phyloP scores from a whole-genome alignment of 2,329 filamentous ascomycete genomes.

The Botrytis fabae region DNA sequence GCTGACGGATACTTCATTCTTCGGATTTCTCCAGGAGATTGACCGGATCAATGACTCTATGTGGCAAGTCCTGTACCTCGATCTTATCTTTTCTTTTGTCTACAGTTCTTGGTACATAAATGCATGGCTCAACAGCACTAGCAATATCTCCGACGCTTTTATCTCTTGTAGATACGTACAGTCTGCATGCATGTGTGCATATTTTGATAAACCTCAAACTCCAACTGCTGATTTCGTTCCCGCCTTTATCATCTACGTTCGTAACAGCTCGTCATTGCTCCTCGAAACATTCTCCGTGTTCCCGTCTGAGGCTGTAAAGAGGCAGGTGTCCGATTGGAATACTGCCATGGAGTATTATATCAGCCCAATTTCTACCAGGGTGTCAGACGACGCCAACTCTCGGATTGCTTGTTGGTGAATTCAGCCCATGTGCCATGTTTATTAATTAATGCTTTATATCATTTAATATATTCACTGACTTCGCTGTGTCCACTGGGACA shows the following conservation, averaged over 20 bases:
- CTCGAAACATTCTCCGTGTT: conserved; percentile 2
- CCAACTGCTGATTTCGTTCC: background rate
- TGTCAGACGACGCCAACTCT: conserved; percentile 18
- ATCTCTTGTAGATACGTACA: background rate
- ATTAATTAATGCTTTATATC: background rate
- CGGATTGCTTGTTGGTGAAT: background rate
- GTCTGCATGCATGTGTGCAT: background rate
- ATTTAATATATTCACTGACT: conserved; percentile 1
- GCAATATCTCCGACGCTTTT: background rate
- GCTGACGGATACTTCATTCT: background rate
- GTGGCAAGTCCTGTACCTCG: background rate
- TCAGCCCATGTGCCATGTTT: conserved; percentile 8
- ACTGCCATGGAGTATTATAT: background rate
- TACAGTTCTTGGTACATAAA: background rate
- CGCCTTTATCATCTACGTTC: background rate
- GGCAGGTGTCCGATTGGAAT: background rate
- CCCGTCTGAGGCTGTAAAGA: conserved; percentile 13
- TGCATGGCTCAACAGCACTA: background rate
- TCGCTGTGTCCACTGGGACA: background rate
- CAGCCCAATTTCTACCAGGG: conserved; percentile 3
- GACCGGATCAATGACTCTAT: background rate
- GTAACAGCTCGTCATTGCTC: background rate
- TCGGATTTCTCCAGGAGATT: background rate
- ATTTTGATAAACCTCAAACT: conserved; percentile 4
- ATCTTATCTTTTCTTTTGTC: background rate